Percentiles rank a stretch among this genome's conserved stretches.
Conservation (phyloP, 1,284 basidiomycete genomes). For the Ceratobasidium sp. region DNA sequence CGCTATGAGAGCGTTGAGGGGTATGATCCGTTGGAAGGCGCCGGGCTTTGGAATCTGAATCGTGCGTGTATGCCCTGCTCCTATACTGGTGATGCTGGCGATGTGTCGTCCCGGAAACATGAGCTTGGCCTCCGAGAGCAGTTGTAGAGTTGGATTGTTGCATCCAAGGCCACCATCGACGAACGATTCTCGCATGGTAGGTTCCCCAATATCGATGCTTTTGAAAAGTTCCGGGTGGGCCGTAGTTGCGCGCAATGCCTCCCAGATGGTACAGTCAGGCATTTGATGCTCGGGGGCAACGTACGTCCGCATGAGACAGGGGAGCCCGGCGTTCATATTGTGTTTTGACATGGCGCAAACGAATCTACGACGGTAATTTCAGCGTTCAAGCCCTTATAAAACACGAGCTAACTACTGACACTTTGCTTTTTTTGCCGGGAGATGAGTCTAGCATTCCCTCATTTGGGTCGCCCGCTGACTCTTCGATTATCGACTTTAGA, state of each 20-base stretch:
- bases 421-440: background rate
- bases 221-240: constrained; percentile 16
- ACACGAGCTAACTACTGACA: background rate
- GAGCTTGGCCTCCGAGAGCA: background rate
- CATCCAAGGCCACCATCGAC: constrained; percentile 1
- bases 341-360: constrained; percentile 9
- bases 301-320: constrained; percentile 4
- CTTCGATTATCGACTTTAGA: background rate
- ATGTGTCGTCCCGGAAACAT: background rate
- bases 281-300: background rate
- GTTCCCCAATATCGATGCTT: background rate
- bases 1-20: background rate
- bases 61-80: constrained; percentile 7
- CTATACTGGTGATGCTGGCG: background rate
- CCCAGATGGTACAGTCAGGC: constrained; percentile 13
- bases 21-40: background rate
- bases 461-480: background rate
- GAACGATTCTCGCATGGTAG: background rate
- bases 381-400: too few relatives aligned
- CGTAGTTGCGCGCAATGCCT: background rate
- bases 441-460: background rate
- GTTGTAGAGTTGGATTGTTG: background rate
- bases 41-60: constrained; percentile 8
- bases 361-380: background rate
- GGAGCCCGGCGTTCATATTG: constrained; percentile 10